Base-by-base conservation (phyloP, 2,329 filamentous ascomycete genomes). In the Colletotrichum viniferum region DNA sequence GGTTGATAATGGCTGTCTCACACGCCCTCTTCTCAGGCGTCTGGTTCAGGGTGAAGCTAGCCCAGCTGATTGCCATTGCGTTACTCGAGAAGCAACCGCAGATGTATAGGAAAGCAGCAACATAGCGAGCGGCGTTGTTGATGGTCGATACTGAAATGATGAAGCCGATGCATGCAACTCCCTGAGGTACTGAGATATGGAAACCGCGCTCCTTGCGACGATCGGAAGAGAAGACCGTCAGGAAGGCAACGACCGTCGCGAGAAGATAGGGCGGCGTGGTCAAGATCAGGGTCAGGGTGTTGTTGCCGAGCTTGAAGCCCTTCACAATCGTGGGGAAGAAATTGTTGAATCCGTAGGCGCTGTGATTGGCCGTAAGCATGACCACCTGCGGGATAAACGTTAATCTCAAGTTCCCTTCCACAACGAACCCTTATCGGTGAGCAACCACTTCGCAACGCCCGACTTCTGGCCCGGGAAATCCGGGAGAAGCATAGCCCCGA, bases 131-230 rank as follows among this genome's bases (percentile, higher is more conserved):
- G 0, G 85, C 90, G 3, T 86, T 87, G 16, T 84, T 81, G 0
- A 87, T 88, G 0, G 91, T 93, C 0, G 89, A 83, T 2, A 90
- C 91, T 7, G 89, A 90, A 18, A 93, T 84, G 73, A 93, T 90
- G 81, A 92, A 93, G 2, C 90, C 88, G 1, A 82, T 82, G 2
- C 92, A 84, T 2, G 89, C 88, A 34, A 92, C 84, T 26, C 30
- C 68, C 21, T 77, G 69, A 4, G 76, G 76, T 3, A 52, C 64
- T 1, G 74, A 74, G 28, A 79, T 77, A 28, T 80, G 78, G 38
- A 74, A 78, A 12, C 76, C 78, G n/a, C 78, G 76, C 18, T 79
- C 78, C 3, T 70, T 73, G 30, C 62, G 64, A 6, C 66, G 70
- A 24, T 78, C 78, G 13, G 77, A 78, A 8, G 73, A 79, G 55